Evolutionary conservation across 2,329 filamentous ascomycete genomes (phyloP), one percentile per base, ranked within the genome.

Genomic region (Aspergillus viridinutans): DNA sequence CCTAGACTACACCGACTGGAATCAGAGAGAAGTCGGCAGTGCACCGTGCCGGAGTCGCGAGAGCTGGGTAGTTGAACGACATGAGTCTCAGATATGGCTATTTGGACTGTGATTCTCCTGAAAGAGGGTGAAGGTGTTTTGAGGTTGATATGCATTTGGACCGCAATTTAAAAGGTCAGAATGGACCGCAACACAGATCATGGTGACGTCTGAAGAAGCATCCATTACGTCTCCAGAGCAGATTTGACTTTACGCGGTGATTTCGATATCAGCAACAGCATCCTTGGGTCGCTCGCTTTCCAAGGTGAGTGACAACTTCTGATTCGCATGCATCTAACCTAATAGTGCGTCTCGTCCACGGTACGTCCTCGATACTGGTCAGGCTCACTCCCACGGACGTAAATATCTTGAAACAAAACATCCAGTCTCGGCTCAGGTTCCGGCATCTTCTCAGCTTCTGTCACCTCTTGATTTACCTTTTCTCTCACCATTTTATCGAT

Each of bases 351-450:
- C 86, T 97, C 93, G 71, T 97, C 91, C 49, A 87, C 82, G 53
- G 88, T 90, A 57, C 92, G 84, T 67, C 92, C 92, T 66, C 92
- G 86, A 77, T 96, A 83, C 80, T 88, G 96, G 69, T 85, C 79
- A 49, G 92, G 92, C 83, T 96, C 92, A 58, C 84, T 88, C 61
- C 92, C 92, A 61, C 82, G 82, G 65, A 91, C 90, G 78, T 96
- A 97, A 72, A 96, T 92, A 76, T 96, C 92, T 85, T 97, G 92
- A 75, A 85, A 97, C 66, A 97, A 81, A 65, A 94, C 92, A 76
- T 90, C 83, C 52, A 85, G 81, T 55, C 85, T 93, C 40, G 88
- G 72, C 54, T 94, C 90, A 12, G 93, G 93, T 43, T 79, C 76
- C 26, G 85, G 77, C 90, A 97, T 96, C 69, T 86, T 85, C 85